Base-by-base conservation (phyloP, 495 filamentous ascomycete genomes). In the Trichoderma erinaceum region DNA sequence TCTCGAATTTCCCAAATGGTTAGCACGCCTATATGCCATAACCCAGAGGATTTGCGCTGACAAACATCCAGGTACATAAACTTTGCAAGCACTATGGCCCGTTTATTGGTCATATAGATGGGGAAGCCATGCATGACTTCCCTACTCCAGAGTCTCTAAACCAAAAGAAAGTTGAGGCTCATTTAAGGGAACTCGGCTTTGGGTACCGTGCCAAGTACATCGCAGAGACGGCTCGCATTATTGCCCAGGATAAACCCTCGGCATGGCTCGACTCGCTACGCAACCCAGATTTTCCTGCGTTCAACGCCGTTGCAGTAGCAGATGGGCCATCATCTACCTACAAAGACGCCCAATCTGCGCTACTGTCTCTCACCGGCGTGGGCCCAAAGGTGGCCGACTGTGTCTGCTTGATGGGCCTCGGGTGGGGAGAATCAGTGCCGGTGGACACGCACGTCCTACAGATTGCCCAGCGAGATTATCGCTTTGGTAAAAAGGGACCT, bases 371-470 rank as follows among this genome's bases (percentile, higher is more conserved):
- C 29, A 84, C 91, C 67, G 95, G 95, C 1, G 96, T 98, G 10
- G 95, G 95, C 0, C 95, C 95, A 0, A 99, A 99, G 75, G 95
- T 99, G 6, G 88, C 96, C 4, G 95, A 99, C 75, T 99, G 95
- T 75, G 92, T 98, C 7, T 96, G 90, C 76, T 78, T 99, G 46
- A 97, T 99, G 92, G 96, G 95, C 15, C 80, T 99, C 6, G 94
- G 94, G n/a, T 98, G 96, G 92, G 88, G 90, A 8, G 95, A 97
- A 75, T 86, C 92, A 6, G 92, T 99, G 2, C 95, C 95, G 1
- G 89, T 99, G 38, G 95, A 99, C 78, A 99, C 95, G 4, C 95
- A 99, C 82, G 94, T 99, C 41, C 97, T 93, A 93, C 93, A 99
- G 79, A 97, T 99, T 69, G 95, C 95, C 0, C 92, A 94, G 74